Percentiles rank a stretch among this genome's conserved stretches.
Evolutionary conservation across 768 basidiomycete genomes (phyloP).

Genomic region (Rhizopogon sp.): DNA sequence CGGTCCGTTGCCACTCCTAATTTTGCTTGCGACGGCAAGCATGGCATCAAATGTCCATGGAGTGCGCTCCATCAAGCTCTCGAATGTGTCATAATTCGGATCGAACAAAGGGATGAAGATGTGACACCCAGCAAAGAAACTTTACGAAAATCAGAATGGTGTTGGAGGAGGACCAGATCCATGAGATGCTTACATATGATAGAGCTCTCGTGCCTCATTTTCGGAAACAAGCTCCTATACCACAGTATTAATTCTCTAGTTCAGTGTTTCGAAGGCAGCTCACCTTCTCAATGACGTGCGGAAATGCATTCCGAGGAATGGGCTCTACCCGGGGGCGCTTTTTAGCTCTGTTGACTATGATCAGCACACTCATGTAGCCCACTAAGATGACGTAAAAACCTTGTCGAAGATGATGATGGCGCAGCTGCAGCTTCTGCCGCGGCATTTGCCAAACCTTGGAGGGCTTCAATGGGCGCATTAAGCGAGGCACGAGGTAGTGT

Average conservation of each 20-base stretch:
- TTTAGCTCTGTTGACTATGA: slow-evolving; percentile 49
- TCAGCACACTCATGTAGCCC: neutral
- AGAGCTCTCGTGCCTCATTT: slow-evolving; percentile 82
- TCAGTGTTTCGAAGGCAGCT: neutral
- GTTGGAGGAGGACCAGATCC: slow-evolving; percentile 3
- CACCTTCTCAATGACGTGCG: slow-evolving; percentile 86
- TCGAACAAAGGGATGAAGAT: slow-evolving; percentile 96
- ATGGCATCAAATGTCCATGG: slow-evolving; percentile 97
- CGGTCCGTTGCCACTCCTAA: slow-evolving; percentile 85
- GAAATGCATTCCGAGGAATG: slow-evolving; percentile 80
- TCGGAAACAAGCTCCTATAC: slow-evolving; percentile 79
- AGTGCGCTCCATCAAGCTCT: slow-evolving; percentile 84
- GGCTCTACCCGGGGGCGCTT: slow-evolving; percentile 84
- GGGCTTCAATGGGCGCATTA: slow-evolving; percentile 90
- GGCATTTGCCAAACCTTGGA: slow-evolving; percentile 92
- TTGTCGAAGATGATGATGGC: slow-evolving; percentile 58
- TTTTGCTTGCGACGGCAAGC: slow-evolving; percentile 87
- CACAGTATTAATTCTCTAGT: neutral
- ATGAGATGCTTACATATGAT: slow-evolving; percentile 66
- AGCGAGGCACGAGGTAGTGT: slow-evolving; percentile 78
- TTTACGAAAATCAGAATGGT: slow-evolving; percentile 26
- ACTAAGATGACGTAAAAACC: slow-evolving; percentile 32
- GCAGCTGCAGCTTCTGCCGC: slow-evolving; percentile 90
- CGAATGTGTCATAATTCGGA: slow-evolving; percentile 88
- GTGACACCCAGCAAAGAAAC: slow-evolving; percentile 95